Conservation (phyloP, 2,329 filamentous ascomycete species). For the Ophiostoma montium region DNA sequence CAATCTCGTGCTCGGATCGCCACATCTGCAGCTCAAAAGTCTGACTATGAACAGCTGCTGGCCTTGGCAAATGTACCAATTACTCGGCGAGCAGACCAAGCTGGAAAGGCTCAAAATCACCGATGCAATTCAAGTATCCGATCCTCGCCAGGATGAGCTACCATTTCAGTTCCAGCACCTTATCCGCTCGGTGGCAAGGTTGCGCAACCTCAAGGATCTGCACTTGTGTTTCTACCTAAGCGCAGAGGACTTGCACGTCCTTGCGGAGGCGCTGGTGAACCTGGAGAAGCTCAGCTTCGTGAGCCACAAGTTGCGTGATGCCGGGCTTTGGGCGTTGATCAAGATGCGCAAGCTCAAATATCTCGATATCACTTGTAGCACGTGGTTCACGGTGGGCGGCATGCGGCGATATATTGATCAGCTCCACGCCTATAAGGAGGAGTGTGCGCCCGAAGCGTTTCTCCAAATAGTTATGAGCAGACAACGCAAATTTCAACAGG, state of each 20-base stretch:
- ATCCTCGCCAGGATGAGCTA: background rate
- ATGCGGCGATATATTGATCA: constrained; percentile 28
- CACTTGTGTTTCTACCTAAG: constrained; percentile 39
- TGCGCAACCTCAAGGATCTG: constrained; percentile 36
- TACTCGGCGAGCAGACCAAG: constrained; percentile 31
- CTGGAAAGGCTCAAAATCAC: constrained; percentile 22
- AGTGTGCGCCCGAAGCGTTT: too few relatives aligned
- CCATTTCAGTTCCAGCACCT: constrained; percentile 18
- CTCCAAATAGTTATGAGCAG: background rate
- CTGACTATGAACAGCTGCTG: constrained; percentile 28
- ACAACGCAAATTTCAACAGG: constrained; percentile 2
- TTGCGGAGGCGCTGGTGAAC: constrained; percentile 29
- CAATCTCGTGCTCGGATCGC: constrained; percentile 20
- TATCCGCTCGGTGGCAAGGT: constrained; percentile 29
- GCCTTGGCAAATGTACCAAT: too few relatives aligned
- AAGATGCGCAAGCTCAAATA: constrained; percentile 32
- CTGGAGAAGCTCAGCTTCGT: constrained; percentile 44
- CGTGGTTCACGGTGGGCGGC: constrained; percentile 37
- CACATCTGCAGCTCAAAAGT: constrained; percentile 10
- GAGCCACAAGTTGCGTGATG: too few relatives aligned
- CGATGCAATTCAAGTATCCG: constrained; percentile 1
- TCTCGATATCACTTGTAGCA: constrained; percentile 39
- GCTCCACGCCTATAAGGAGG: too few relatives aligned
- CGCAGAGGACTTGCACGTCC: constrained; percentile 32
- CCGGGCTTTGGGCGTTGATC: constrained; percentile 14